Evolutionary conservation across 495 filamentous ascomycete genomes (phyloP).

Genomic region (Penicillium soppii): DNA sequence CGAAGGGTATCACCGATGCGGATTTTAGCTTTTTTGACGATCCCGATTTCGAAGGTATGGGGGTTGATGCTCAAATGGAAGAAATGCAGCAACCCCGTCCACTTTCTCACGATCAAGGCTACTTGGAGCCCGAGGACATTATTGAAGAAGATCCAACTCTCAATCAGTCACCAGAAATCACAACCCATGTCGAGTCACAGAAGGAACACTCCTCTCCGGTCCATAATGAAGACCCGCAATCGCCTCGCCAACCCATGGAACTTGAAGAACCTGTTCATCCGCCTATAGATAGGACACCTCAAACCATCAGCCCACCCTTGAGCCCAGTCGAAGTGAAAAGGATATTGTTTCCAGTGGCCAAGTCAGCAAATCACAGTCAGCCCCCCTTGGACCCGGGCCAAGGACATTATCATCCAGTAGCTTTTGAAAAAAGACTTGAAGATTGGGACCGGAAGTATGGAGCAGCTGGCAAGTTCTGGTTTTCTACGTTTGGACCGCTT

Average conservation of each 20-base stretch:
- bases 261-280: constrained; percentile 7
- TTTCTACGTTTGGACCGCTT: constrained; percentile 22
- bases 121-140: constrained; percentile 7
- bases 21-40: constrained; percentile 93
- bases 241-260: constrained; percentile 5
- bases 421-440: constrained; percentile 45
- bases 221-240: neutral
- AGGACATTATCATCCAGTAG: constrained; percentile 49
- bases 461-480: constrained; percentile 49
- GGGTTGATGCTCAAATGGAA: constrained; percentile 6
- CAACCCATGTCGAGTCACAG: neutral
- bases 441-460: constrained; percentile 53
- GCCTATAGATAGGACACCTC: constrained; percentile 20
- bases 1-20: constrained; percentile 77
- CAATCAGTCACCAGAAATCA: neutral
- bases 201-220: neutral
- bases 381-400: constrained; percentile 16
- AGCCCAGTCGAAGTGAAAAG: constrained; percentile 50
- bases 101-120: constrained; percentile 10
- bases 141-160: neutral
- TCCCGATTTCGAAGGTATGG: constrained; percentile 43
- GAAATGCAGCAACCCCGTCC: constrained; percentile 12
- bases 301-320: constrained; percentile 49
- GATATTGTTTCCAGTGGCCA: constrained; percentile 40
- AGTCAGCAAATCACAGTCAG: constrained; percentile 6